Base-by-base conservation (phyloP, 2,329 filamentous ascomycete species). In the Corniculantispora saksenae region DNA sequence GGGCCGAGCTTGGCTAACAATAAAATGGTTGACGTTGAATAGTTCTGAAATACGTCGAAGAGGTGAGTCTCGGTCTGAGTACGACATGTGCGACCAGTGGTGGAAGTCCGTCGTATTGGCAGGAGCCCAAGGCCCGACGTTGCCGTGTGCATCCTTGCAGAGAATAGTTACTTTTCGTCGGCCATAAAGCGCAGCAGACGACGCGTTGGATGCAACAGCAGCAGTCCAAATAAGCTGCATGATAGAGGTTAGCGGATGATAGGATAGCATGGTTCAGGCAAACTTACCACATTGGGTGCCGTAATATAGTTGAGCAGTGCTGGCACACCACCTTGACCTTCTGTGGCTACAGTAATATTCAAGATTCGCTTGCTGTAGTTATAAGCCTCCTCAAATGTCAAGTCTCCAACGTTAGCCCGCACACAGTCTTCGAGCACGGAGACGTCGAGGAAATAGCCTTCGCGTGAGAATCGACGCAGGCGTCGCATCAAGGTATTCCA, bases 21-120 rank as follows among this genome's bases (percentile, higher is more conserved):
- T 93, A 78, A 96, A 97, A 80, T 97, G 94, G 74, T 97, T 96
- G 61, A 96, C 92, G 74, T 96, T 96, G 83, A 95, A 95, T 13
- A 94, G 85, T 78, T 94, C 91, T 8, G 90, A 87, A 35, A 95
- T 89, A 47, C 92, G 86, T 62, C 87, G 84, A 1, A 95, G 83
- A 2, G 85, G 85, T 1, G 84, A 84, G 72, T 86, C 89, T 50
- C 87, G 87, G 67, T 91, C 89, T 50, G 84, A 83, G 75, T 90
- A 89, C 8, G 84, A 86, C 23, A 85, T 84, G 66, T 86, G 83
- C 6, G 88, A 88, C 85, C 89, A 91, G 51, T 90, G 86, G n/a
- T 83, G 85, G 73, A 91, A 91, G 60, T 86, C 83, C 19, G 78
- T 80, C 0, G 87, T 86, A 66, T 89, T 82, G 25, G 83, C 82